Evolutionary conservation across 108 stramenopile species (phyloP), one percentile per base, ranked within the genome.

Genomic region (Nannochloropsis granulata): DNA sequence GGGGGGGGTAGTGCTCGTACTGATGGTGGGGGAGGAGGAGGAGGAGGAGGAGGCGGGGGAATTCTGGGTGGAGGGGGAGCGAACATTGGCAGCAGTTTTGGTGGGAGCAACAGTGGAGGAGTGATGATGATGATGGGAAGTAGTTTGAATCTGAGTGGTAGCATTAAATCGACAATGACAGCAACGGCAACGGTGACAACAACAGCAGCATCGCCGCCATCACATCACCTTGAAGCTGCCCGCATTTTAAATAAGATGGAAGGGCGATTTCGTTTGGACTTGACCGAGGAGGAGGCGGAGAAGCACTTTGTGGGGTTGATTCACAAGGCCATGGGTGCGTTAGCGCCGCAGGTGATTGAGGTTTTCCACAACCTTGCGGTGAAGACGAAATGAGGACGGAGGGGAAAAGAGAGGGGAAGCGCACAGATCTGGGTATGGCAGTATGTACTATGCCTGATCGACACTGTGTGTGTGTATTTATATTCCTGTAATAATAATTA

Each of bases 201-300:
- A 11, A 2, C 56, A n/a, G n/a, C 56, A 71, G 16, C 21, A 71
- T 71, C 7, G 56, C 56, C n/a, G 56, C 10, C 56, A 11, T 10
- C 0, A 71, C 56, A 71, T n/a, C 56, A 71, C 11, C 16, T 71
- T n/a, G 56, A 71, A n/a, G 56, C 56, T 71, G 16, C 56, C n/a
- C 56, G n/a, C 7, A 11, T 16, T 71, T n/a, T 34, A 21, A 24
- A 19, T 80, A 24, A 94, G 86, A 95, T 98, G 19, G 95, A 96
- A 84, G 96, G 96, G 82, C 90, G 96, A 1, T 97, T 97, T 45
- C 92, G 92, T 34, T 91, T 97, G 26, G 95, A 95, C 44, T 86
- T 97, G 79, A 93, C 93, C 2, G 96, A 98, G 86, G 97, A 97
- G 86, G 93, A 96, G 86, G 96, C 97, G 12, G 97, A 97, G 83